Evolutionary conservation across 768 basidiomycete species (phyloP), one percentile per base, ranked within the genome.

Genomic region (Mycena crocata): DNA sequence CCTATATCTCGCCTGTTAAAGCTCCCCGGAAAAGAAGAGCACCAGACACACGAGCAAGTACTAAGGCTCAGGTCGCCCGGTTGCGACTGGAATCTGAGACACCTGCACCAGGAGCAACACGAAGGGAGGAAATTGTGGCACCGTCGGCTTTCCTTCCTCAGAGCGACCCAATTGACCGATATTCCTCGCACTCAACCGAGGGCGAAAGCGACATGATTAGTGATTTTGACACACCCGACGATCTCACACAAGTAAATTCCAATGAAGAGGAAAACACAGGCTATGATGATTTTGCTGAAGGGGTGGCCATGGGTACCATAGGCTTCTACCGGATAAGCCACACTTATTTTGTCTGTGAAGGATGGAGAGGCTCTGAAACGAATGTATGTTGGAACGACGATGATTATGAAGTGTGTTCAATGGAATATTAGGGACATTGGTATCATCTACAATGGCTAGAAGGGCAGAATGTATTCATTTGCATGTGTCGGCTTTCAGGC

Each of bases 261-360:
- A 40, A 40, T 8, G 9, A 14, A 8, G 42, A 48, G 3, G 26
- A 48, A 15, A n/a, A n/a, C n/a, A n/a, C n/a, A n/a, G n/a, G n/a
- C 45, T 39, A 35, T 39, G 15, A 19, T 3, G 42, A 57, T 12
- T 57, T 57, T 34, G 56, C 42, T 3, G 56, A 57, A 1, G 56
- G 56, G 2, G 56, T 57, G 0, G 5, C 28, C 3, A 32, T 23
- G n/a, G 56, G 56, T 9, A 45, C n/a, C 21, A 45, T 57, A 13
- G 56, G 56, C 0, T 57, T 57, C 40, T 57, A 45, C 31, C 40
- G 28, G 31, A 45, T 57, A 6, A 57, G 40, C 39, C 3, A 45
- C 7, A 42, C 42, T 13, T 34, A n/a, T 24, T 57, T 45, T 24
- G 56, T 57, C 10, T 57, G 56, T 28, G 42, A 57, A 34, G 40